Base-by-base conservation (phyloP, 805 yeast genomes). In the Nakazawaea wickerhamii region DNA sequence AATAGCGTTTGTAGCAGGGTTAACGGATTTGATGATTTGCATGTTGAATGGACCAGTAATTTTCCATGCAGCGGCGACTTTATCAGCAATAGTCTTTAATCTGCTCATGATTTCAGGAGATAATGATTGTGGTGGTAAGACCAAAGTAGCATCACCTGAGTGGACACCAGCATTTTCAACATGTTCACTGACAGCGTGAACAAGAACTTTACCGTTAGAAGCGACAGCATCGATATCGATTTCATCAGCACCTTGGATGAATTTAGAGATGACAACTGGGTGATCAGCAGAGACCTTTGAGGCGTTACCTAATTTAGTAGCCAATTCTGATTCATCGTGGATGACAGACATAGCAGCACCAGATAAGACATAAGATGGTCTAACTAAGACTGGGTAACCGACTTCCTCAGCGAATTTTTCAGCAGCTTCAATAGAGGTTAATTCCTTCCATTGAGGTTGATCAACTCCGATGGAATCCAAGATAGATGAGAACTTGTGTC, bases 341-440 rank as follows among this genome's bases (percentile, higher is more conserved):
- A 93, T 90, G 33, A 89, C 96, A 48, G 93, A 83, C 99, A 91
- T 93, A 47, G 99, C 98, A 48, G 99, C 98, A 69, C 99, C 99
- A 44, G 96, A 86, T 50, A 91, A 74, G 38, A 91, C 99, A 59
- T 91, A 91, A 1, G 98, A 90, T 40, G 99, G 99, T 70, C 99
- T 87, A 47, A 91, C 96, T 54, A 91, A 76, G 9, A 91, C 99
- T 39, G 99, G 99, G 76, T 81, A 91, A 18, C 90, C 87, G 43
- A 91, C 98, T 52, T 76, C 73, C 42, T 77, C 70, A 38, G 98
- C 97, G 64, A 91, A 91, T 15, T 60, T 65, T 60, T 82, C 84
- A 46, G 99, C 99, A 48, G 84, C 96, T 32, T 68, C 81, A 36
- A 90, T 66, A 31, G 95, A 84, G 27, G 95, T 80, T 55, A 91